A percentile compares a stretch with the other conserved stretches of the same genome.
Evolutionary conservation across 2,329 filamentous ascomycete genomes (phyloP).

Genomic region (Fusarium incarnatum): DNA sequence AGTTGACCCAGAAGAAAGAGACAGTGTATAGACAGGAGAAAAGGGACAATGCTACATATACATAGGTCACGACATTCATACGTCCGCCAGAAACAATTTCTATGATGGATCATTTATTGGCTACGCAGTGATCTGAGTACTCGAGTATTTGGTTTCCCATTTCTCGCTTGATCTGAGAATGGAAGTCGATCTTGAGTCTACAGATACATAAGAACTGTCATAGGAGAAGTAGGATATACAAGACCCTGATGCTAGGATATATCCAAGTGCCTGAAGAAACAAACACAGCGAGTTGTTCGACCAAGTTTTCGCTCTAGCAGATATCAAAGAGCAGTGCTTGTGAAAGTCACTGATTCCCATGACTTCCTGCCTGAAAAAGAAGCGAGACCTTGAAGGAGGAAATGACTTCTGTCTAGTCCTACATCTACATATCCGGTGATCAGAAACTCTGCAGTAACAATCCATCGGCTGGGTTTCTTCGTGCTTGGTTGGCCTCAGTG

Average conservation of each 20-base stretch:
- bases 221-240: background rate
- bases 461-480: background rate
- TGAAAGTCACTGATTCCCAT: background rate
- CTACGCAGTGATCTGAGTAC: background rate
- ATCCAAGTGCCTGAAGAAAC: rapidly evolving
- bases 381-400: background rate
- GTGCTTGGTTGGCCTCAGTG: background rate
- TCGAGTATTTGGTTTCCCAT: rapidly evolving
- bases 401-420: background rate
- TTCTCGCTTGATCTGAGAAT: background rate
- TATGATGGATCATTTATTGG: rapidly evolving
- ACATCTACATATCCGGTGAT: background rate
- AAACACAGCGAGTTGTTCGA: background rate
- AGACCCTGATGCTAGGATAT: background rate
- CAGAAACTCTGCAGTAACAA: background rate
- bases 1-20: too few relatives aligned
- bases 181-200: rapidly evolving
- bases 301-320: background rate
- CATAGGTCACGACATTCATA: too few relatives aligned
- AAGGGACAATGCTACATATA: too few relatives aligned
- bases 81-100: background rate
- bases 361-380: background rate
- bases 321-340: background rate
- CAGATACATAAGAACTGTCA: background rate
- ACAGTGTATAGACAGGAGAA: too few relatives aligned